Base-by-base conservation (phyloP, 2,329 filamentous ascomycete genomes). In the Claviceps maximensis region DNA sequence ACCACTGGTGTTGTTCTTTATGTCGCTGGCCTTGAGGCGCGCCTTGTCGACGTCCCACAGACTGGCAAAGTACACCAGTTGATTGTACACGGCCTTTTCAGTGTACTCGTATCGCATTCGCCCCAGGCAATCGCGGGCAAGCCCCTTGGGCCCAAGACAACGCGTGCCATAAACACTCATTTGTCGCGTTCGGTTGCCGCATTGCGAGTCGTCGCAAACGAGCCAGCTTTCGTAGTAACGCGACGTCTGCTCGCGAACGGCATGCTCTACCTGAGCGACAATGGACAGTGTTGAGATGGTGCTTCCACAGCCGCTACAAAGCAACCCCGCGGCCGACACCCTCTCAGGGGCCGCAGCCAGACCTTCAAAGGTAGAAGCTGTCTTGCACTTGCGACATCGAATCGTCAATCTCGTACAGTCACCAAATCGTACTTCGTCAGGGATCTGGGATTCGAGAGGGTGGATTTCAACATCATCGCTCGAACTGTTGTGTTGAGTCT, bases 221-320 rank as follows among this genome's bases (percentile, higher is more conserved):
- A 98, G 79, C 84, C 88, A 94, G 55, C 83, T 89, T 63, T 95
- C 87, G 68, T 98, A 97, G 74, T 98, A 98, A 48, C 80, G 80
- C 10, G 86, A 77, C 7, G 88, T 87, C 60, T 89, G 81, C 36
- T 78, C 73, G 48, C 93, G 84, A 59, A 97, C 83, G 55, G 91
- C 85, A 52, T 82, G 77, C 66, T 98, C 93, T 5, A 97, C 75
- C 67, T 98, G 93, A 1, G 90, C 87, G 10, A 94, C 80, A 48
- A 97, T 72, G 9, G 83, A 85, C 12, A 96, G 72, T 5, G 80
- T 86, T 1, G 82, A 68, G 45, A 96, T 78, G 2, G 76, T 63
- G 47, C 77, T 75, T 42, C 74, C 73, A 66, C 93, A 97, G 33
- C 74, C 73, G 4, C 80, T 74, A 65, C 93, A 98, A 31, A 79